phyloP scores from a whole-genome alignment of 768 basidiomycete species.

The Stropharia rugosoannulata region DNA sequence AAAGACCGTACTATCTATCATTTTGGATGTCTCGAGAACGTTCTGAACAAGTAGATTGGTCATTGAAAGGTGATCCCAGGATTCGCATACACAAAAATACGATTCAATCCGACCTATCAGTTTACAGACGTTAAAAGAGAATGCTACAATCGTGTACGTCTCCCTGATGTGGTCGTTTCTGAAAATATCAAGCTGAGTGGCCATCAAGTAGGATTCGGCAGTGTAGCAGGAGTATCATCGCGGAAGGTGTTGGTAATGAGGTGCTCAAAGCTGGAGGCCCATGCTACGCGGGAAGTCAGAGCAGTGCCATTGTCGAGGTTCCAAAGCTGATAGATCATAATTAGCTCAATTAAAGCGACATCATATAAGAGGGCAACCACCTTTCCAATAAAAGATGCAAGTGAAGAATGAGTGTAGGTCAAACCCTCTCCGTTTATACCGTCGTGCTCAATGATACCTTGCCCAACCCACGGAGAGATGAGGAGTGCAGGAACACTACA shows the following conservation, averaged over 20 bases:
- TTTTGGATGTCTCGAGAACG: too few species aligned
- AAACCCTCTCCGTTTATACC: constrained; percentile 18
- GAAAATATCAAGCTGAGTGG: neutral
- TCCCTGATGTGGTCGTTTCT: neutral
- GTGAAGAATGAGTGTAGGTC: constrained; percentile 13
- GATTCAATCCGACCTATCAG: too few species aligned
- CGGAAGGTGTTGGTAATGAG: constrained; percentile 9
- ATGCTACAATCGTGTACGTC: too few species aligned
- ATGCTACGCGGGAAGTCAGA: constrained; percentile 11
- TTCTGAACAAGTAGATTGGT: too few species aligned
- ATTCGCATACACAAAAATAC: too few species aligned
- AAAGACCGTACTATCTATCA: too few species aligned
- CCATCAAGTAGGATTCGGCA: neutral
- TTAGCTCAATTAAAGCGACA: too few species aligned
- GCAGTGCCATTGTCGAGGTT: constrained; percentile 6
- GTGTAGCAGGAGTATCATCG: constrained; percentile 6
- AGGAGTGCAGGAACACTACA: constrained; percentile 24
- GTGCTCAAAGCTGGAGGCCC: constrained; percentile 15
- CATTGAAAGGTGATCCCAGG: too few species aligned
- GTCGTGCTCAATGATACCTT: constrained; percentile 22
- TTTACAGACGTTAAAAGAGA: too few species aligned
- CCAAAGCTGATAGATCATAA: constrained; percentile 12
- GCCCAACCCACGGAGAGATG: constrained; percentile 21
- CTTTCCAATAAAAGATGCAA: constrained; percentile 6
- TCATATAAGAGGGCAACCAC: neutral